Evolutionary conservation across 345 rosid species (phyloP).

Genomic region (Populus simonii): DNA sequence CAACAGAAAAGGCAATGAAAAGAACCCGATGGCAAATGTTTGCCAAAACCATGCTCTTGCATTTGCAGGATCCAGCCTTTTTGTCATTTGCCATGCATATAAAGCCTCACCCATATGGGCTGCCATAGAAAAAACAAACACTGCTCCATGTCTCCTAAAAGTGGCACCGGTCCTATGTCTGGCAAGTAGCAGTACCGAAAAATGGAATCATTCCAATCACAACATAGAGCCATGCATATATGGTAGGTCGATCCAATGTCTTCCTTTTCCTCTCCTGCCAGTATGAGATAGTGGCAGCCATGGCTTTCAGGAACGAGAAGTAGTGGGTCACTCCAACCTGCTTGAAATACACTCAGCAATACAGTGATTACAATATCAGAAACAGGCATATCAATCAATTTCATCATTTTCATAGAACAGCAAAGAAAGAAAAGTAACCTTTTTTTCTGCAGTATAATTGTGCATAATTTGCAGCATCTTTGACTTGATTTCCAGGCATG

Average conservation of each 20-base stretch:
- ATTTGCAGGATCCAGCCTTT: slow-evolving; percentile 62
- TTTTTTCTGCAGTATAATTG: neutral
- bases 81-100: slow-evolving; percentile 63
- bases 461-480: neutral
- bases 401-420: neutral
- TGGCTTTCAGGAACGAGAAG: slow-evolving; percentile 84
- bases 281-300: slow-evolving; percentile 80
- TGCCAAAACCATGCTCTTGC: slow-evolving; percentile 91
- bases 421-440: neutral
- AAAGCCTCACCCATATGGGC: slow-evolving; percentile 54
- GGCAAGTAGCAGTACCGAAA: slow-evolving; percentile 66
- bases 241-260: slow-evolving; percentile 63
- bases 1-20: slow-evolving; percentile 58
- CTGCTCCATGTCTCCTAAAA: slow-evolving; percentile 37
- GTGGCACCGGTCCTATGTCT: slow-evolving; percentile 56
- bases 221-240: slow-evolving; percentile 52
- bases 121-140: slow-evolving; percentile 30
- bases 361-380: neutral
- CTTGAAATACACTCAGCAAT: slow-evolving; percentile 16
- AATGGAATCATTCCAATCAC: slow-evolving; percentile 47
- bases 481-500: neutral
- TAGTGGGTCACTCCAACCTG: slow-evolving; percentile 93
- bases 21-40: slow-evolving; percentile 58
- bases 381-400: neutral
- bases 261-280: slow-evolving; percentile 70